phyloP scores from a whole-genome alignment of 2,329 filamentous ascomycete species.

The Apiospora koreana region DNA sequence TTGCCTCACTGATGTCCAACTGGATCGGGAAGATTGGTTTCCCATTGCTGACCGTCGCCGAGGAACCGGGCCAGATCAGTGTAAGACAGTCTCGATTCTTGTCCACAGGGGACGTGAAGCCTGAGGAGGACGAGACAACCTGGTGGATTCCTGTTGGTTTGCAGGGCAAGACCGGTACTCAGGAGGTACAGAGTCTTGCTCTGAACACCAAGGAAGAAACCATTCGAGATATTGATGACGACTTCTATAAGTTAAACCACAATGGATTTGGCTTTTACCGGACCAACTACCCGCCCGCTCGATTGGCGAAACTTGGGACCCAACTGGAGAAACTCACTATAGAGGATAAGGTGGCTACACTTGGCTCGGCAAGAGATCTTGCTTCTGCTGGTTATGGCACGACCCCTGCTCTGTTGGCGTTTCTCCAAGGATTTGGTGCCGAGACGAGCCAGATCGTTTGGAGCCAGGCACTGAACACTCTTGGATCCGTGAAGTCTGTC shows the following conservation, averaged over 20 bases:
- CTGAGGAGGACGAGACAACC: conserved; percentile 85
- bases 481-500: conserved; percentile 78
- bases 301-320: conserved; percentile 77
- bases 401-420: conserved; percentile 78
- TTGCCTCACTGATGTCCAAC: conserved; percentile 83
- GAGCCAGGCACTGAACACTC: conserved; percentile 77
- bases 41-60: conserved; percentile 82
- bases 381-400: conserved; percentile 84
- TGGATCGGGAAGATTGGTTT: conserved; percentile 98
- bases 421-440: conserved; percentile 79
- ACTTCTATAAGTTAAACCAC: conserved; percentile 93
- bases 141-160: conserved; percentile 96
- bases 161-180: conserved; percentile 69
- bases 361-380: conserved; percentile 86
- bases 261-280: conserved; percentile 87
- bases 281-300: conserved; percentile 86
- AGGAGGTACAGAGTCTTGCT: conserved; percentile 64
- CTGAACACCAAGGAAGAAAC: conserved; percentile 77
- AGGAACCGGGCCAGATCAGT: conserved; percentile 79
- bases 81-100: conserved; percentile 89
- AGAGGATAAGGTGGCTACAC: conserved; percentile 89
- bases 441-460: conserved; percentile 89
- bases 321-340: conserved; percentile 75
- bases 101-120: conserved; percentile 84
- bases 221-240: conserved; percentile 70